Evolutionary conservation across 2,329 filamentous ascomycete species (phyloP).

Genomic region (Remersonia thermophila): DNA sequence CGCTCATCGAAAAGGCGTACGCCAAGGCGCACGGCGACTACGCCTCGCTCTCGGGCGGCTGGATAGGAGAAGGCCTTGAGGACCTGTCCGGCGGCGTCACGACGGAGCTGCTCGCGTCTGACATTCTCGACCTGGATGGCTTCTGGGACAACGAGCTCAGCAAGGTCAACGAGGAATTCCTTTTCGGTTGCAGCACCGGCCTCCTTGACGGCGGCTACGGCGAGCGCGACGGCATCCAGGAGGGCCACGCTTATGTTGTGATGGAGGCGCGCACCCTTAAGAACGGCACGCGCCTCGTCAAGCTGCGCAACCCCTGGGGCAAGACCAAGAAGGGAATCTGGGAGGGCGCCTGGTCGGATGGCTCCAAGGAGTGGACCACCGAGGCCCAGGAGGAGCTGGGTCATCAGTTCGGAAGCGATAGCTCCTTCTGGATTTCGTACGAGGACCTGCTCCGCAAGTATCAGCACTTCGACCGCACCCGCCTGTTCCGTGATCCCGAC

Average conservation of each 20-base stretch:
- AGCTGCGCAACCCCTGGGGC: conserved; percentile 68
- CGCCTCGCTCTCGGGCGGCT: conserved; percentile 60
- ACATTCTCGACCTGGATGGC: conserved; percentile 60
- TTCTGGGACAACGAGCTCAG: conserved; percentile 73
- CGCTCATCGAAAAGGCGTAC: conserved; percentile 67
- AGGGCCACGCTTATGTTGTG: conserved; percentile 49
- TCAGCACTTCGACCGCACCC: conserved; percentile 44
- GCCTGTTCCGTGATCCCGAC: conserved; percentile 41
- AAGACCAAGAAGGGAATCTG: conserved; percentile 64
- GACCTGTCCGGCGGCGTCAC: conserved; percentile 55
- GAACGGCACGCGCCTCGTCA: conserved; percentile 49
- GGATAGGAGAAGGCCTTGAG: conserved; percentile 46
- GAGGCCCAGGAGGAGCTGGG: conserved; percentile 62
- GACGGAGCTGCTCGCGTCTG: conserved; percentile 50
- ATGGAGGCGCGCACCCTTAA: conserved; percentile 42
- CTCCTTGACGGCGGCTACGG: conserved; percentile 33
- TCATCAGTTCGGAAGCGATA: conserved; percentile 67
- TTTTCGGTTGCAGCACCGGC: conserved; percentile 49
- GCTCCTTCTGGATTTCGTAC: conserved; percentile 50
- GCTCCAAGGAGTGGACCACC: conserved; percentile 72
- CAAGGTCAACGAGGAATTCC: conserved; percentile 66
- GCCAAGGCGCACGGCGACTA: conserved; percentile 76
- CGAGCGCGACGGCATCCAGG: conserved; percentile 43
- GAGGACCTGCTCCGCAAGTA: conserved; percentile 47
- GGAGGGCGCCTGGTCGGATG: conserved; percentile 70